Base-by-base conservation (phyloP, 78 protist genomes). In the Dictyostelium capitatum region DNA sequence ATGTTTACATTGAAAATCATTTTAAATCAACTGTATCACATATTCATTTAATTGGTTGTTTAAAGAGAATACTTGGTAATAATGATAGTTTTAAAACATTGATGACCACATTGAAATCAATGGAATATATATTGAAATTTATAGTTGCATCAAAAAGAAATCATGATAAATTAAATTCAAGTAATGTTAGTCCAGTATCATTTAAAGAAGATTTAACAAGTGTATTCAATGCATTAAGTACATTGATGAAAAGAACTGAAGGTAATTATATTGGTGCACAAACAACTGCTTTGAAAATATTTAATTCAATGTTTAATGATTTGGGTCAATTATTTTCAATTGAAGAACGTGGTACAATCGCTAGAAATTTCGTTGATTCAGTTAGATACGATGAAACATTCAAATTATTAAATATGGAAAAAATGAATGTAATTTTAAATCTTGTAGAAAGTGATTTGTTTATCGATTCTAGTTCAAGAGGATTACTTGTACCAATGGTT, bases 181-280 rank as follows among this genome's bases (percentile, higher is more conserved):
- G 23, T 30, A n/a, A 41, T 48, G 19, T 50, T n/a, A 37, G 43
- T 37, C 43, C 43, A 37, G 69, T 51, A 30, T 70, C 94, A 25
- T 89, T 89, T 62, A 89, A 89, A 59, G 80, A 89, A 15, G 94
- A 89, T 54, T 46, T 89, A n/a, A 79, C 67, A 8, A 53, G 83
- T 54, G 94, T 89, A 4, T 80, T 89, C 69, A 23, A 23, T 4
- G 67, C 94, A n/a, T 70, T 89, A 15, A 77, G 81, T 59, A 67
- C 64, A 12, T 59, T 89, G 14, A 73, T 89, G 83, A 51, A 57
- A 54, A 41, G 80, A 12, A 77, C 78, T 3, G 94, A 80, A 25
- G 51, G 87, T 15, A 79, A 80, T 30, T 89, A 89, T 75, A 89
- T 89, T 77, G 94, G 94, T 56, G 82, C 94, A 25, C 94, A 89